Evolutionary conservation across 1,284 basidiomycete genomes (phyloP), one percentile per base, ranked within the genome.

Genomic region (Trichosporon sp.): DNA sequence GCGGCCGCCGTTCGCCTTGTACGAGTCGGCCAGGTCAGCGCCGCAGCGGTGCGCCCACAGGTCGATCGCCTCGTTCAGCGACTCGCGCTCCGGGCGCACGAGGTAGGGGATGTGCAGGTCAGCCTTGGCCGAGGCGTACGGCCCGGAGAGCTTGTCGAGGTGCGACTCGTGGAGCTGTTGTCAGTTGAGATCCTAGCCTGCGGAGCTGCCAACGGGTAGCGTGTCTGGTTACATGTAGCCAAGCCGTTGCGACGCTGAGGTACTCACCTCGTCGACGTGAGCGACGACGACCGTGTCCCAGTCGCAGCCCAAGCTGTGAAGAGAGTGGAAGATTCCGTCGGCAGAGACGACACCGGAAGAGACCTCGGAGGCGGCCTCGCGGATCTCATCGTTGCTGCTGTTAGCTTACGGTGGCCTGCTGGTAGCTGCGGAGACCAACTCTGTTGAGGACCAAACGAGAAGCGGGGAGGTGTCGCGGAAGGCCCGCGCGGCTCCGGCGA

Each of bases 251-350:
- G n/a, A n/a, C n/a, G n/a, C n/a, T n/a, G n/a, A n/a, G n/a, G n/a
- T 3, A 68, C 95, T 5, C 86, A 91, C 77, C 89, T 97, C 65
- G 95, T 99, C 77, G 98, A 98, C 83, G 87, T 90, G 77, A 94
- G 98, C 81, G 95, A 99, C 80, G 93, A 96, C 4, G 89, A 95
- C 75, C 4, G 72, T 72, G 51, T 78, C 74, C 80, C 80, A 82
- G 47, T 78, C 77, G 67, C 81, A 82, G 4, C 81, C 81, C n/a
- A 82, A 53, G 38, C 60, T 74, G 27, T 71, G 66, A 53, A 82
- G 64, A 23, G 75, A 76, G n/a, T 69, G 68, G 65, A 79, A 81
- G 11, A 81, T 72, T 35, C 76, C 73, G 21, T 78, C 76, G 15
- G 79, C 80, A 25, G 64, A 38, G 44, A 78, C 73, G 51, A 80